Percentiles rank a stretch among this genome's conserved stretches.
phyloP scores from a whole-genome alignment of 2,329 filamentous ascomycete species.

The Berkeleyomyces rouxiae region DNA sequence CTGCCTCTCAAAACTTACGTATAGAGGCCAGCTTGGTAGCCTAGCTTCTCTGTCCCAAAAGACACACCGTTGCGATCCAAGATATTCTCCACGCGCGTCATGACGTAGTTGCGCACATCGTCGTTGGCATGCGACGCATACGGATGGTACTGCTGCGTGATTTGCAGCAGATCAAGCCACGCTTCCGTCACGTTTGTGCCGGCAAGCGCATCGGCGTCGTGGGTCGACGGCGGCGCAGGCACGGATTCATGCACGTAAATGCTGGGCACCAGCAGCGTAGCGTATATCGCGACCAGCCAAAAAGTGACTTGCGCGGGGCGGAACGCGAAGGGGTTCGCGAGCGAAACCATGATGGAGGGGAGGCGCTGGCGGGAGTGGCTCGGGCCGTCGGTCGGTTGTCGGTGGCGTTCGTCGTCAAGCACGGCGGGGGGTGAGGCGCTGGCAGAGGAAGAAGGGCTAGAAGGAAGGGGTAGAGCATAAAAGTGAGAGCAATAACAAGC shows the following conservation, averaged over 20 bases:
- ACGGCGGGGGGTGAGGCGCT: background rate
- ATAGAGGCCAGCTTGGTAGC: constrained; percentile 14
- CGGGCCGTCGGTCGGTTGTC: background rate
- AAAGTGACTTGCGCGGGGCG: constrained; percentile 66
- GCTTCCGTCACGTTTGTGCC: constrained; percentile 73
- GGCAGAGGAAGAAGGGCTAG: too few relatives aligned
- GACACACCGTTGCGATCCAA: constrained; percentile 41
- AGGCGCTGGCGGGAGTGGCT: background rate
- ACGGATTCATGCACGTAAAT: constrained; percentile 62
- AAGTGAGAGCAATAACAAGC: too few relatives aligned
- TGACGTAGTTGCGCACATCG: constrained; percentile 57
- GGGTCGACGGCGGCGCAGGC: constrained; percentile 39
- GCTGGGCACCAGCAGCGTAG: constrained; percentile 57
- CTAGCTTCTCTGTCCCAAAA: constrained; percentile 27
- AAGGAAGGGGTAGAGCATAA: too few relatives aligned
- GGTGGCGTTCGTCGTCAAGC: background rate
- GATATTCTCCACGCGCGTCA: constrained; percentile 54
- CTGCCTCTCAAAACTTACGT: constrained; percentile 1
- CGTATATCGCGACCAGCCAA: constrained; percentile 59
- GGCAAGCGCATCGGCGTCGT: constrained; percentile 31
- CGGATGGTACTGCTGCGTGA: constrained; percentile 66
- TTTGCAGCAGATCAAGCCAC: constrained; percentile 63
- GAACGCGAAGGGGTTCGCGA: constrained; percentile 52
- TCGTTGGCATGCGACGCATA: constrained; percentile 81
- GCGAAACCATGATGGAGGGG: background rate